These are phyloP conservation scores for Stachybotrys elegans DNA, from an alignment of 2,329 filamentous ascomycete species.

Conservation along the genomic window DNA sequence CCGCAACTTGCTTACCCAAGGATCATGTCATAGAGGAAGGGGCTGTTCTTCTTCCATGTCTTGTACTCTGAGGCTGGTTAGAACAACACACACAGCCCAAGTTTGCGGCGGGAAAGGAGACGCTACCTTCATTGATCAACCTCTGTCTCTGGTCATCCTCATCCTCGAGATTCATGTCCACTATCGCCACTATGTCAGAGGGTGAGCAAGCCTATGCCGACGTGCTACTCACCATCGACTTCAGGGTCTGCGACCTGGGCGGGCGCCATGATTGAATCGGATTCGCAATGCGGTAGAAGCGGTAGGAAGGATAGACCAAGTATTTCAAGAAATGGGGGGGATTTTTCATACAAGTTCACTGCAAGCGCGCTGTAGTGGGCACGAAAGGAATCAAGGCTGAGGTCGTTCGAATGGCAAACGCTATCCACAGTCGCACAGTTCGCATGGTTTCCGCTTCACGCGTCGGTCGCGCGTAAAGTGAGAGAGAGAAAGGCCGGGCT, in stretches of 20 bases:
- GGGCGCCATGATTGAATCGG: slow-evolving; percentile 29
- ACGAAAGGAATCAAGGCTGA: neutral
- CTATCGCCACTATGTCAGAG: slow-evolving; percentile 16
- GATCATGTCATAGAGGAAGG: slow-evolving; percentile 97
- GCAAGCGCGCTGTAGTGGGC: no score
- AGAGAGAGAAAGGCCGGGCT: slow-evolving; percentile 6
- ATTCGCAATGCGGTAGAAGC: no score
- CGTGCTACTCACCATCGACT: slow-evolving; percentile 24
- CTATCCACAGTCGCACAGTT: no score
- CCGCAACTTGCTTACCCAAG: slow-evolving; percentile 54
- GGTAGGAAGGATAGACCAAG: no score
- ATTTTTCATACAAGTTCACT: no score
- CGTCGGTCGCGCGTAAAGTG: slow-evolving; percentile 36
- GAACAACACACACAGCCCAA: neutral
- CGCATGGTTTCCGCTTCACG: no score
- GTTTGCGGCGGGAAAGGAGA: neutral
- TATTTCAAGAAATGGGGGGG: no score
- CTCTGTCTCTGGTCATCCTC: slow-evolving; percentile 73
- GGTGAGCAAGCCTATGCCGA: neutral
- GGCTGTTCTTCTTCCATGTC: slow-evolving; percentile 99
- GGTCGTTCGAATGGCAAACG: neutral
- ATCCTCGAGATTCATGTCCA: slow-evolving; percentile 53
- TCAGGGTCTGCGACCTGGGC: slow-evolving; percentile 29
- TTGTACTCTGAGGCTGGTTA: slow-evolving; percentile 72
- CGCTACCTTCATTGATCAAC: slow-evolving; percentile 82